phyloP scores from a whole-genome alignment of 2,329 filamentous ascomycete species.

The Penicillium sp. region DNA sequence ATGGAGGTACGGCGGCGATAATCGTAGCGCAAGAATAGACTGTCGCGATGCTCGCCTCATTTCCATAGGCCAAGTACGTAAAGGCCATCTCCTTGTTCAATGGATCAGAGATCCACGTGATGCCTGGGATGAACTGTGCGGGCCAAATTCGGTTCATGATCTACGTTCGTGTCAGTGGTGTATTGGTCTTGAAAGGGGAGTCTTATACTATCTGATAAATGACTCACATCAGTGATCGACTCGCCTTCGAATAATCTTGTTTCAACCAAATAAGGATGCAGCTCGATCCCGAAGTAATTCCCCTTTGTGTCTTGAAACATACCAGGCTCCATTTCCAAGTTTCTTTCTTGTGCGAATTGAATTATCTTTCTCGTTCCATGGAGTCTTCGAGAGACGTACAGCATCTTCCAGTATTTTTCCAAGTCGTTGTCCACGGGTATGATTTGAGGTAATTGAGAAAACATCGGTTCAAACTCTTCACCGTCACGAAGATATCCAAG shows the following conservation, averaged over 20 bases:
- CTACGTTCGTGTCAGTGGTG: constrained; percentile 6
- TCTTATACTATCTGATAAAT: too few relatives aligned
- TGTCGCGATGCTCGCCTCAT: constrained; percentile 20
- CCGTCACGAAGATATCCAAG: background rate
- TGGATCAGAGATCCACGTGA: constrained; percentile 30
- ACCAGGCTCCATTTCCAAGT: background rate
- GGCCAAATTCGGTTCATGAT: constrained; percentile 15
- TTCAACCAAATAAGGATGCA: background rate
- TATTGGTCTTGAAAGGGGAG: too few relatives aligned
- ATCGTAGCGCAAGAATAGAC: constrained; percentile 31
- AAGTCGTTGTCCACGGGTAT: background rate
- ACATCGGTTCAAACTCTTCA: background rate
- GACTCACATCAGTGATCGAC: background rate
- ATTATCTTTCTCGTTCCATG: background rate
- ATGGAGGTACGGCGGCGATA: constrained; percentile 30
- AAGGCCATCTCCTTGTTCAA: constrained; percentile 28
- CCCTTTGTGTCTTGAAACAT: background rate
- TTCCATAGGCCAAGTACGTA: constrained; percentile 28
- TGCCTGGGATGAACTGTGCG: constrained; percentile 9
- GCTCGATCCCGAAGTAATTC: background rate
- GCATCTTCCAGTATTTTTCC: background rate
- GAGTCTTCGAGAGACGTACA: background rate
- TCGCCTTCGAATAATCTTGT: background rate
- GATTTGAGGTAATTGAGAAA: background rate
- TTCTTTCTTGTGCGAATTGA: background rate